Base-by-base conservation (phyloP, 805 yeast genomes). In the Scheffersomyces amazonensis region DNA sequence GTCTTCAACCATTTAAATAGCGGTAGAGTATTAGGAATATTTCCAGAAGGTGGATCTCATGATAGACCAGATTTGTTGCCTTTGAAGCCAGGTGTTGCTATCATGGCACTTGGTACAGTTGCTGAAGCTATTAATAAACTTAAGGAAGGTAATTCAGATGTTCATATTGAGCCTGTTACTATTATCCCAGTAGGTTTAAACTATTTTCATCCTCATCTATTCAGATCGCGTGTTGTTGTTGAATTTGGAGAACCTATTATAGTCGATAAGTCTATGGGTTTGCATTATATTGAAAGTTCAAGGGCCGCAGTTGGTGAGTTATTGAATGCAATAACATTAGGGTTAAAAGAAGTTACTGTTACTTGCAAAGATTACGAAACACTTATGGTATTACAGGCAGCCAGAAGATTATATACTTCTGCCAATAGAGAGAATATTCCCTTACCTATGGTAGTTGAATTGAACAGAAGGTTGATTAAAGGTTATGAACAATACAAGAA, bases 1-100 rank as follows among this genome's bases (percentile, higher is more conserved):
- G 72, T 67, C n/a, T 68, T 63, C 46, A 49, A 52, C 34, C 69
- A 65, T 36, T 56, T 67, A 36, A 60, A 61, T 35, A 38, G 34
- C 5, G 65, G 64, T 9, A 52, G 55, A 17, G 61, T 60, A 1
- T 48, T 68, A 38, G 73, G 73, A 2, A 63, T 67, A 12, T 68
- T 68, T 39, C 73, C 73, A 8, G 73, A 68, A 42, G 73, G 73
- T 10, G 73, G 73, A 5, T 63, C 67, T 27, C 73, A 68, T 41
- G 73, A 68, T 42, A 45, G 73, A 21, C 62, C 72, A 2, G 66
- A 63, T 33, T 58, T 68, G 35, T 53, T 67, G 29, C 73, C 73
- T 13, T 53, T 68, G 40, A 68, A 67, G 39, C 71, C 73, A 0
- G 73, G 73, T 1, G 73, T 68, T 17, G 73, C 73, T 3, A 61